A percentile compares a stretch with the other conserved stretches of the same genome.
Evolutionary conservation across 768 basidiomycete genomes (phyloP).

Genomic region (Suillus bovinus): DNA sequence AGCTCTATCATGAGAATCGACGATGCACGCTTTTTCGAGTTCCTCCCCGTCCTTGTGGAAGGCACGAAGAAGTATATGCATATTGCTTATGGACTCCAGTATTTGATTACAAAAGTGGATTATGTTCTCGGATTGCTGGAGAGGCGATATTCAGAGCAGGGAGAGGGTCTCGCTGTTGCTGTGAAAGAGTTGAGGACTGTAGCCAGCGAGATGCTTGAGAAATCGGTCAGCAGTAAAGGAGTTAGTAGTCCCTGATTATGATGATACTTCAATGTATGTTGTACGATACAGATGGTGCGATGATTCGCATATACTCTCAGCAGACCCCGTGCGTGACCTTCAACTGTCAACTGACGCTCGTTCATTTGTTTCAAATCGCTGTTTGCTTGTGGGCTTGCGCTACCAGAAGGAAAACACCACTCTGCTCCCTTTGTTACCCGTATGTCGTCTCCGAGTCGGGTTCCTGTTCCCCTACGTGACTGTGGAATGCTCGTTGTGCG

Average conservation of each 20-base stretch:
- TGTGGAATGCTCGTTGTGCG: not conserved
- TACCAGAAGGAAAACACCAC: not conserved
- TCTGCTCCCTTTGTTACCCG: not conserved
- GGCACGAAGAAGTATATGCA: not conserved
- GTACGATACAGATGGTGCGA: not conserved
- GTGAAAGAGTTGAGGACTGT: not conserved
- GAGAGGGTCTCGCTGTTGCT: not conserved
- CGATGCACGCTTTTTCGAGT: not conserved
- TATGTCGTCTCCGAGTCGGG: not conserved
- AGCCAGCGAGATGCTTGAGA: not conserved
- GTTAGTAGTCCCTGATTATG: not conserved
- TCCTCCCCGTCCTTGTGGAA: not conserved
- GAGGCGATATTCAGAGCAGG: not conserved
- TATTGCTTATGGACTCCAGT: not conserved
- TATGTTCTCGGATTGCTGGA: rapidly evolving
- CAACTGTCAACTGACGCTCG: not conserved
- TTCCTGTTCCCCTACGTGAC: not conserved
- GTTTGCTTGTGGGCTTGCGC: not conserved
- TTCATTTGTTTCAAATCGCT: not conserved
- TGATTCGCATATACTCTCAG: not conserved
- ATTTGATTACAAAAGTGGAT: not conserved
- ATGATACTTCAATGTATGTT: no score
- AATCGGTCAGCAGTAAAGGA: not conserved
- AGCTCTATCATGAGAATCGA: rapidly evolving
- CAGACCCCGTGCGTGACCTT: not conserved